Conservation (phyloP, 768 basidiomycete species). For the Mycena capillaripes region DNA sequence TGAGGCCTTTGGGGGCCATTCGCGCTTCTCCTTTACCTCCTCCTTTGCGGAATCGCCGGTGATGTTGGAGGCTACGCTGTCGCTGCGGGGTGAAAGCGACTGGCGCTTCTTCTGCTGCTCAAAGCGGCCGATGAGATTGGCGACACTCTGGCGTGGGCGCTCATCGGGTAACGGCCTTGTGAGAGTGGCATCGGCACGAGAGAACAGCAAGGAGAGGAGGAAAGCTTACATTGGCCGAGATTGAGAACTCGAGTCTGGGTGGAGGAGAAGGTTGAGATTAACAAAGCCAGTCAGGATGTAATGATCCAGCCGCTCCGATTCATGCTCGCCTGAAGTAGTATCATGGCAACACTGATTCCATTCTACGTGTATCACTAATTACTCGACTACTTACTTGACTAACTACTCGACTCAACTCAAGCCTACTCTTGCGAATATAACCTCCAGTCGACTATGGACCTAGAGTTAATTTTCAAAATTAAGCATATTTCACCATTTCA, state of each 20-base stretch:
- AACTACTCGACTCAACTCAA: no score
- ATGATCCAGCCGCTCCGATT: neutral
- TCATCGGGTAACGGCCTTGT: constrained; percentile 89
- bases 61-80: constrained; percentile 76
- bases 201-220: constrained; percentile 31
- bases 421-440: no score
- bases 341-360: neutral
- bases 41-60: constrained; percentile 76
- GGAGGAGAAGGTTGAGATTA: neutral
- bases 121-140: constrained; percentile 91
- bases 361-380: no score
- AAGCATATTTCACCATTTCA: no score
- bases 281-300: constrained; percentile 9
- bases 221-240: constrained; percentile 24
- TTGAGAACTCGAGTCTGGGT: neutral
- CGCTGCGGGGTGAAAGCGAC: constrained; percentile 67
- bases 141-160: constrained; percentile 87
- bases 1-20: constrained; percentile 79
- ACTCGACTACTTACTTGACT: no score
- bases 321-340: no score
- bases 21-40: constrained; percentile 78
- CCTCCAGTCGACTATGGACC: no score
- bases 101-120: constrained; percentile 85
- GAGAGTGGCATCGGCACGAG: neutral
- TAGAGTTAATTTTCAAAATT: no score